Evolutionary conservation across 2,329 filamentous ascomycete genomes (phyloP).

Genomic region (Capronia epimyces): DNA sequence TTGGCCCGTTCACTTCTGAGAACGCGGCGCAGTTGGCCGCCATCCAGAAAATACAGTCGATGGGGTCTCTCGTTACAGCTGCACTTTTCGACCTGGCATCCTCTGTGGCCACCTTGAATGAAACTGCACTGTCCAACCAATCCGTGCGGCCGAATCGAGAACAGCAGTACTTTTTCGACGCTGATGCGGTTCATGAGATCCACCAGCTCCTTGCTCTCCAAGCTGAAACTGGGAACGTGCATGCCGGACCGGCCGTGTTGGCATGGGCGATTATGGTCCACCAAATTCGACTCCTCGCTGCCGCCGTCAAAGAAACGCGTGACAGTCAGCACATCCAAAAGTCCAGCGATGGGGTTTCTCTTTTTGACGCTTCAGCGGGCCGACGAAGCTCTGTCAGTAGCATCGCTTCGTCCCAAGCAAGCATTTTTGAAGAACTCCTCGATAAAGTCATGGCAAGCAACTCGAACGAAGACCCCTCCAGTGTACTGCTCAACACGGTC

Average conservation of each 20-base stretch:
- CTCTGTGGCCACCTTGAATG: conserved; percentile 15
- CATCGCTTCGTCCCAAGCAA: conserved; percentile 34
- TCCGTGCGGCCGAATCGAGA: conserved; percentile 4
- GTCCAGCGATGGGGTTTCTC: conserved; percentile 39
- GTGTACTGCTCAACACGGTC: conserved; percentile 44
- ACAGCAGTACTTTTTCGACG: conserved; percentile 51
- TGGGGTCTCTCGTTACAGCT: conserved; percentile 11
- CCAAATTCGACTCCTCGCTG: conserved; percentile 60
- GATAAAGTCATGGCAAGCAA: conserved; percentile 40
- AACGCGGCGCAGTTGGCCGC: conserved; percentile 10
- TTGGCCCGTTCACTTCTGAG: conserved; percentile 19
- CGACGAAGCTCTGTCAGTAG: conserved; percentile 30
- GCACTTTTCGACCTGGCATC: conserved; percentile 19
- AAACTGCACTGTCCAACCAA: conserved; percentile 11
- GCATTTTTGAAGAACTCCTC: conserved; percentile 45
- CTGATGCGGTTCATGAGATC: conserved; percentile 64
- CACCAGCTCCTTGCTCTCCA: conserved; percentile 64
- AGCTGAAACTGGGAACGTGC: conserved; percentile 51
- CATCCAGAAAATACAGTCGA: conserved; percentile 18
- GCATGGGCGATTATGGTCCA: conserved; percentile 75
- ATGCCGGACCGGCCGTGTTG: conserved; percentile 68
- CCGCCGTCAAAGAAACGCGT: conserved; percentile 54
- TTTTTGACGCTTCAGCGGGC: conserved; percentile 26
- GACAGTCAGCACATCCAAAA: conserved; percentile 41
- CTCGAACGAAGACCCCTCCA: conserved; percentile 44